Conservation (phyloP, 1,284 basidiomycete genomes). For the Filobasidium uniguttulatum region DNA sequence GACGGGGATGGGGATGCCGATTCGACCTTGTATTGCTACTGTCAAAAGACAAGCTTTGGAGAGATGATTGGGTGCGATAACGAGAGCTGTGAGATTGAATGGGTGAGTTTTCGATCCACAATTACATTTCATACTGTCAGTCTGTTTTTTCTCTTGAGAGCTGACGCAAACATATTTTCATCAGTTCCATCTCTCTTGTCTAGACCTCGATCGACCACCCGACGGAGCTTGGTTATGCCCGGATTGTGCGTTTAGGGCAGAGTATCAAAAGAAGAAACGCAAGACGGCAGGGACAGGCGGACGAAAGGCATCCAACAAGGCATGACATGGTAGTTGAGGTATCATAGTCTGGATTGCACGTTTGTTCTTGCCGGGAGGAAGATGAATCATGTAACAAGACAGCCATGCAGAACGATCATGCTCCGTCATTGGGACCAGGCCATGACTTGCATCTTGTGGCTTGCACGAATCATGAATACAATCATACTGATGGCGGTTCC, state of each 20-base stretch:
- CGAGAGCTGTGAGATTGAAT: slow-evolving; percentile 75
- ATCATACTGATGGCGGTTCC: no score
- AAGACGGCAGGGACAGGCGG: no score
- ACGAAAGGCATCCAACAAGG: no score
- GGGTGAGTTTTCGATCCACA: slow-evolving; percentile 51
- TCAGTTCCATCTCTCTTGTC: slow-evolving; percentile 74
- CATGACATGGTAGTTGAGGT: no score
- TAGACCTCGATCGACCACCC: slow-evolving; percentile 57
- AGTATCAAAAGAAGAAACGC: slow-evolving; percentile 3
- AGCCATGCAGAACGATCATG: no score
- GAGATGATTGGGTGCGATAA: slow-evolving; percentile 98
- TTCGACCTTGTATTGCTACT: slow-evolving; percentile 71
- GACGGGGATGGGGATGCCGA: slow-evolving; percentile 49
- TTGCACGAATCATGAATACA: no score
- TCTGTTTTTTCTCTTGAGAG: not conserved
- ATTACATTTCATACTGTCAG: slow-evolving; percentile 10
- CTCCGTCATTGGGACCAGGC: no score
- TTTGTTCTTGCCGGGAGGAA: no score
- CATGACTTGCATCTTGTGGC: no score
- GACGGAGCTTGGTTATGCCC: slow-evolving; percentile 67
- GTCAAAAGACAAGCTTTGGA: slow-evolving; percentile 58
- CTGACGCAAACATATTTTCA: not conserved
- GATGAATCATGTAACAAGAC: no score
- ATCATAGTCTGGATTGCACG: no score
- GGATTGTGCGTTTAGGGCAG: slow-evolving; percentile 5